A percentile compares a stretch with the other conserved stretches of the same genome.
Evolutionary conservation across 176 grass and related monocot genomes (phyloP).

Genomic region (Aegilops longissima): DNA sequence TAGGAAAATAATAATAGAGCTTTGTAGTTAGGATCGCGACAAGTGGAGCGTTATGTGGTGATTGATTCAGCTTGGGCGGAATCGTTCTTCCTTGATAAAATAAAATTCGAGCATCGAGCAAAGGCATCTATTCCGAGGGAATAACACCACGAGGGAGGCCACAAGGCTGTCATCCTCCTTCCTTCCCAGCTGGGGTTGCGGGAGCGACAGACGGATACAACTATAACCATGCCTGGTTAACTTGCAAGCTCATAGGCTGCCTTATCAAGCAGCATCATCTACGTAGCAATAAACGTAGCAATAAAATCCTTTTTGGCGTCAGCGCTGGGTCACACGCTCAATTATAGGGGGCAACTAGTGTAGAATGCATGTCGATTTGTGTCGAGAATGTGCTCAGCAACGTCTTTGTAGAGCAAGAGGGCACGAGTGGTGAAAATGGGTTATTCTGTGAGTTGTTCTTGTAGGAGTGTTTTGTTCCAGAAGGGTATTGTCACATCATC

Average conservation of each 20-base stretch:
- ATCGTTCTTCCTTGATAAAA: constrained; percentile 5
- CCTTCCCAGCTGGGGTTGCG: neutral
- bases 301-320: neutral
- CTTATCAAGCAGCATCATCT: neutral
- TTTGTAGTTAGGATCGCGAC: neutral
- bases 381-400: neutral
- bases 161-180: neutral
- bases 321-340: neutral
- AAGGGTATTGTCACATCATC: neutral
- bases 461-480: neutral
- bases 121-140: constrained; percentile 1
- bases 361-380: neutral
- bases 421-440: neutral
- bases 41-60: constrained; percentile 5
- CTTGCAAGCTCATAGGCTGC: neutral
- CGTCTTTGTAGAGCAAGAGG: neutral
- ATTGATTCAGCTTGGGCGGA: neutral
- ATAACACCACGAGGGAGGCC: neutral
- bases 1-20: neutral
- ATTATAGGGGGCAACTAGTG: neutral
- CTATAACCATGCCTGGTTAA: neutral
- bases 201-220: neutral
- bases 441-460: neutral
- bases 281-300: neutral
- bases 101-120: constrained; percentile 23